phyloP scores from a whole-genome alignment of 2,329 filamentous ascomycete species.

The Clarireedia monteithiana region DNA sequence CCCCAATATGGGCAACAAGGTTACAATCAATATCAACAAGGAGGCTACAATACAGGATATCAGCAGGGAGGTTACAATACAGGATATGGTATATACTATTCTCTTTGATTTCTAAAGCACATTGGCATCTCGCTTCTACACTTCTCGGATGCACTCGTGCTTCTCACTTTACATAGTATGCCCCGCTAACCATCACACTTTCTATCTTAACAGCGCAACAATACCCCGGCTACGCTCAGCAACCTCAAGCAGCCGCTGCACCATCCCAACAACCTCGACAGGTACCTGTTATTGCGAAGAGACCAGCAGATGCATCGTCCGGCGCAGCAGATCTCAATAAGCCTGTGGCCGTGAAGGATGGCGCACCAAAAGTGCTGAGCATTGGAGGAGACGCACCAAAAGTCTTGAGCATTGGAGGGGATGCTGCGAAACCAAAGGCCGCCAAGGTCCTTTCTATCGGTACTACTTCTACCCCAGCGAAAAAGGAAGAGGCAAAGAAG shows the following conservation, averaged over 20 bases:
- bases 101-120: background rate
- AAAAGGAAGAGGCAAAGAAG: slow-evolving; percentile 45
- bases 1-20: slow-evolving; percentile 44
- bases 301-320: slow-evolving; percentile 42
- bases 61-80: slow-evolving; percentile 27
- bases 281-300: slow-evolving; percentile 57
- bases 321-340: slow-evolving; percentile 39
- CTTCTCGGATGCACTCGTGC: background rate
- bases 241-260: slow-evolving; percentile 35
- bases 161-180: background rate
- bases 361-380: slow-evolving; percentile 56
- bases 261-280: slow-evolving; percentile 36
- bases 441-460: slow-evolving; percentile 72
- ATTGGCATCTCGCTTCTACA: background rate
- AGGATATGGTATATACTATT: slow-evolving; percentile 32
- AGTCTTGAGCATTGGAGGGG: slow-evolving; percentile 55
- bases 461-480: slow-evolving; percentile 36
- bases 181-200: background rate
- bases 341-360: slow-evolving; percentile 46
- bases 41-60: slow-evolving; percentile 32
- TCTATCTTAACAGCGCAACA: slow-evolving; percentile 35
- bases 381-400: slow-evolving; percentile 56
- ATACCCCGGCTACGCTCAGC: slow-evolving; percentile 47
- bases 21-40: slow-evolving; percentile 46
- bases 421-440: slow-evolving; percentile 45